Evolutionary conservation across 345 rosid species (phyloP).

Genomic region (Sisymbrium altissimum): DNA sequence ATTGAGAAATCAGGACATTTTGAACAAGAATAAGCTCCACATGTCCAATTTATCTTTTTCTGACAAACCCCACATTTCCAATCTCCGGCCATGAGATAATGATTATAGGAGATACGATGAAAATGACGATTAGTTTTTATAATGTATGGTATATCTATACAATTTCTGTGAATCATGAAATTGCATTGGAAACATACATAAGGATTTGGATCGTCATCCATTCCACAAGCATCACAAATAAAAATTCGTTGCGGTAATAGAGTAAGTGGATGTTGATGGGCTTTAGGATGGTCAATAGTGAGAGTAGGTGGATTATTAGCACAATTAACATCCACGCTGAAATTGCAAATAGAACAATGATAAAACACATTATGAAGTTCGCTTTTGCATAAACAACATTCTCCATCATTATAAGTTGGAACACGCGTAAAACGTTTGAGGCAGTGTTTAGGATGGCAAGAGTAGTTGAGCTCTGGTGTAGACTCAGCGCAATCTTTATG

Average conservation of each 20-base stretch:
- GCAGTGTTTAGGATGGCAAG: background rate
- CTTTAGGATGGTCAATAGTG: background rate
- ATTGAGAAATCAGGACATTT: background rate
- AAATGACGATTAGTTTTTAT: background rate
- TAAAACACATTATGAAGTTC: background rate
- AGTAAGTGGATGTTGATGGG: background rate
- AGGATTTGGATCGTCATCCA: background rate
- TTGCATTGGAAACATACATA: background rate
- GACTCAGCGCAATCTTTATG: background rate
- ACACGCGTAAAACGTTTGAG: background rate
- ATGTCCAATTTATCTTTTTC: background rate
- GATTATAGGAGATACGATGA: background rate
- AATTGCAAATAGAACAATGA: background rate
- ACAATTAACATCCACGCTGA: background rate
- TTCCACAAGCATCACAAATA: background rate
- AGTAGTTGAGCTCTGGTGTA: background rate
- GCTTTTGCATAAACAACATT: background rate
- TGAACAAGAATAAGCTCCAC: background rate
- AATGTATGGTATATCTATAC: background rate
- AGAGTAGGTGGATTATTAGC: background rate
- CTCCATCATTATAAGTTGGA: background rate
- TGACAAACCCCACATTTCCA: background rate
- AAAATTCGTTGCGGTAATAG: background rate
- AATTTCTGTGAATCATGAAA: background rate
- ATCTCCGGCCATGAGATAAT: background rate